phyloP scores from a whole-genome alignment of 2,329 filamentous ascomycete genomes.

The Herpotrichia juniperi region DNA sequence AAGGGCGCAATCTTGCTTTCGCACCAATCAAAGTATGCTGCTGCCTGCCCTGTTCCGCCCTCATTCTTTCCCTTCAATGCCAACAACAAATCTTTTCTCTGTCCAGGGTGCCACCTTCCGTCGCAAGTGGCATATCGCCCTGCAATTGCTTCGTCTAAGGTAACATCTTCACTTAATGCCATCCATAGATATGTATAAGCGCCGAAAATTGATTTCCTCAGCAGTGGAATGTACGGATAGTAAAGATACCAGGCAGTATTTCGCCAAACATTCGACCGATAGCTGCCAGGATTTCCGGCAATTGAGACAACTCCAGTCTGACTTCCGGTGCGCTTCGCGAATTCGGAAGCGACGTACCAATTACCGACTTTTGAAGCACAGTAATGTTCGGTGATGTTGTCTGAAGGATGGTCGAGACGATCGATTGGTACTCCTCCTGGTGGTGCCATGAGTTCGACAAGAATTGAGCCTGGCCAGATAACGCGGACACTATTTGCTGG shows the following conservation, averaged over 20 bases:
- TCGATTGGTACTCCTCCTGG: slow-evolving; percentile 21
- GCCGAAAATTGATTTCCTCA: slow-evolving; percentile 6
- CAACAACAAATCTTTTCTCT: slow-evolving; percentile 20
- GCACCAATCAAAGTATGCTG: slow-evolving; percentile 52
- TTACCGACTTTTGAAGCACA: slow-evolving; percentile 17
- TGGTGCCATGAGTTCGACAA: slow-evolving; percentile 4
- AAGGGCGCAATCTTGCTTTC: slow-evolving; percentile 31
- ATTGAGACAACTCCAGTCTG: slow-evolving; percentile 19
- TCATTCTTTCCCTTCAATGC: slow-evolving; percentile 41
- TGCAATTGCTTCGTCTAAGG: slow-evolving; percentile 32
- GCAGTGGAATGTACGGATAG: slow-evolving; percentile 3
- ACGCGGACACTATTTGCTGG: slow-evolving; percentile 35
- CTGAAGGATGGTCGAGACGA: slow-evolving; percentile 6
- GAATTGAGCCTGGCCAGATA: slow-evolving; percentile 34
- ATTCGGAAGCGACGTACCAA: slow-evolving; percentile 18
- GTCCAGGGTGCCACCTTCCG: slow-evolving; percentile 43
- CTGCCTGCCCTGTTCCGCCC: slow-evolving; percentile 46
- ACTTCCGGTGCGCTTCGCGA: slow-evolving; percentile 9
- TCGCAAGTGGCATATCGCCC: slow-evolving; percentile 54
- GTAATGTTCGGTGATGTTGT: slow-evolving; percentile 13
- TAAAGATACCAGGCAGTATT: slow-evolving; percentile 7
- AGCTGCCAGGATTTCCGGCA: slow-evolving; percentile 46
- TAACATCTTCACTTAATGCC: slow-evolving; percentile 9
- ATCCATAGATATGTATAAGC: slow-evolving; percentile 15
- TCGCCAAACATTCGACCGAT: slow-evolving; percentile 36